A percentile compares a stretch with the other conserved stretches of the same genome.
phyloP scores from a whole-genome alignment of 2,329 filamentous ascomycete genomes.

The Chrysosporium keratinophilum region DNA sequence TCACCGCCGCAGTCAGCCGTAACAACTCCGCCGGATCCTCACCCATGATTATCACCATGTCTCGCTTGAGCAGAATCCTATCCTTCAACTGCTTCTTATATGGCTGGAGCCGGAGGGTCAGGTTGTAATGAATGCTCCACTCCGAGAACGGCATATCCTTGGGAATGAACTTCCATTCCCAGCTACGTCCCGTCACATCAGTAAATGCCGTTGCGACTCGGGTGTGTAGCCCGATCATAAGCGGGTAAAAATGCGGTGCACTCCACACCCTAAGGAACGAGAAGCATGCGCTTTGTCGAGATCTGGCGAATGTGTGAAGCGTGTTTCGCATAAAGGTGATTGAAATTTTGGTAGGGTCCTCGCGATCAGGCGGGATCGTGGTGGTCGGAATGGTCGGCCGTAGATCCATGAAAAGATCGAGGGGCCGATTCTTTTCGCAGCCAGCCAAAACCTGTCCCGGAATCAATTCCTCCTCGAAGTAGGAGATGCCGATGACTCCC shows the following conservation, averaged over 20 bases:
- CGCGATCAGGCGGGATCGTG: conserved; percentile 22
- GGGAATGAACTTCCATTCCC: conserved; percentile 41
- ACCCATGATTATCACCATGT: conserved; percentile 41
- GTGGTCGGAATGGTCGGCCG: conserved; percentile 19
- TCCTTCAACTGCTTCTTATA: conserved; percentile 20
- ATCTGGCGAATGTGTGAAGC: conserved; percentile 18
- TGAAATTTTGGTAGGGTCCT: conserved; percentile 28
- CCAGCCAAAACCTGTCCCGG: conserved; percentile 32
- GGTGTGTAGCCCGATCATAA: conserved; percentile 36
- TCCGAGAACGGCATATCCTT: conserved; percentile 40
- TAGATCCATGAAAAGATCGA: conserved; percentile 41
- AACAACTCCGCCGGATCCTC: conserved; percentile 34
- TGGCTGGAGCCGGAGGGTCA: conserved; percentile 25
- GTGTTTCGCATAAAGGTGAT: conserved; percentile 24
- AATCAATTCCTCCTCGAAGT: conserved; percentile 11
- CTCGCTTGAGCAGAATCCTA: conserved; percentile 34
- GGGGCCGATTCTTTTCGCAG: conserved; percentile 29
- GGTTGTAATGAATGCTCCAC: conserved; percentile 36
- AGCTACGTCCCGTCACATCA: conserved; percentile 36
- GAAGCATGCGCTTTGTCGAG: conserved; percentile 28
- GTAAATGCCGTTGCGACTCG: conserved; percentile 31
- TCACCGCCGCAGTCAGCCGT: conserved; percentile 31
- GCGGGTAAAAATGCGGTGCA: conserved; percentile 42
- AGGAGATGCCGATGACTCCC: conserved; percentile 31
- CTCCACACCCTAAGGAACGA: conserved; percentile 40